Evolutionary conservation across 495 filamentous ascomycete genomes (phyloP).

Genomic region (Pseudoneurospora amorphoporcata): DNA sequence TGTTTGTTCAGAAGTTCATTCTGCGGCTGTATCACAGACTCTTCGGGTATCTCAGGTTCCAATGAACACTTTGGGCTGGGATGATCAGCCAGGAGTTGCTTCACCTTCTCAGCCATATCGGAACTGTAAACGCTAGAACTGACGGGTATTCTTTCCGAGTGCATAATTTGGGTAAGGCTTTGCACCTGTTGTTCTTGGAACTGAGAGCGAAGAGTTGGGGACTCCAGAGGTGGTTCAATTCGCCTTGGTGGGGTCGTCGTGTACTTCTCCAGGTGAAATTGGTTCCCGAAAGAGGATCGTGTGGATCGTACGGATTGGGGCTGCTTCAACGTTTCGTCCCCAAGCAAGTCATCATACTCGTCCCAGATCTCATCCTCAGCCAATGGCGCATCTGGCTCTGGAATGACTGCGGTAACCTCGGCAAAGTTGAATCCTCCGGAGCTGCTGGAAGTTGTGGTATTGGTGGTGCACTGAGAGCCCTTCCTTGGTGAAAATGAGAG

Average conservation of each 20-base stretch:
- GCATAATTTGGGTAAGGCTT: conserved; percentile 23
- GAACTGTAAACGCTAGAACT: conserved; percentile 32
- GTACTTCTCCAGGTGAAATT: conserved; percentile 35
- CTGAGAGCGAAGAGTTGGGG: conserved; percentile 25
- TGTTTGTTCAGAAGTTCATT: conserved; percentile 5
- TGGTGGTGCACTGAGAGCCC: conserved; percentile 56
- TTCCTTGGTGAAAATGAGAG: conserved; percentile 63
- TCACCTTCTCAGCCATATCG: conserved; percentile 37
- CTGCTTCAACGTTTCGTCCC: conserved; percentile 37
- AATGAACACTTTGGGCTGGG: conserved; percentile 31
- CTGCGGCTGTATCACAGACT: neutral
- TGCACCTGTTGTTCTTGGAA: conserved; percentile 12
- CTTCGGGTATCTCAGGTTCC: neutral
- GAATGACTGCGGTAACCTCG: conserved; percentile 52
- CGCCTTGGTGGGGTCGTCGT: neutral
- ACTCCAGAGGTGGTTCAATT: conserved; percentile 27
- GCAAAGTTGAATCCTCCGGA: conserved; percentile 41
- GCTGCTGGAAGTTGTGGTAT: conserved; percentile 49
- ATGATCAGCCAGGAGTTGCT: conserved; percentile 28
- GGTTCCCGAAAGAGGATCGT: conserved; percentile 32
- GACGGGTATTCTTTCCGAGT: conserved; percentile 19
- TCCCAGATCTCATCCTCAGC: conserved; percentile 88
- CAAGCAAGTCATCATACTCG: conserved; percentile 86
- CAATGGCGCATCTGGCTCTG: conserved; percentile 43
- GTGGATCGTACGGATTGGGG: conserved; percentile 47